Evolutionary conservation across 169 alveolate genomes (phyloP).

Genomic region (Plasmodium gaboni): DNA sequence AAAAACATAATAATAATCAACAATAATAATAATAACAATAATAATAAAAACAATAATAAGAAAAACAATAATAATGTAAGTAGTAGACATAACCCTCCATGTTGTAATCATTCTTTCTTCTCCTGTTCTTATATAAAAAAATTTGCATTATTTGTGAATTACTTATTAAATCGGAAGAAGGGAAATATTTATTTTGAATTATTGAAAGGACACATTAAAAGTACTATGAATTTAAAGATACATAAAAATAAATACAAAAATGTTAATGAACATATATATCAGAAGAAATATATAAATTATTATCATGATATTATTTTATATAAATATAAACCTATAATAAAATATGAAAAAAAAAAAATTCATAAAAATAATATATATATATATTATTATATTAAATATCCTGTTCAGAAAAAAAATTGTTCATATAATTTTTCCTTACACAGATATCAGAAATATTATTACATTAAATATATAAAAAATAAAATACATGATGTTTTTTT

Average conservation of each 20-base stretch:
- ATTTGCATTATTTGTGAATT: not conserved
- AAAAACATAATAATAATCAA: not conserved
- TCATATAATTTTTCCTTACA: constrained; percentile 25
- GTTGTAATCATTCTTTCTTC: not conserved
- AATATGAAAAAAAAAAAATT: not conserved
- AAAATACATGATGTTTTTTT: too few species aligned
- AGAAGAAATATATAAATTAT: too few species aligned
- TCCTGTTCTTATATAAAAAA: not conserved
- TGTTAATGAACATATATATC: not conserved
- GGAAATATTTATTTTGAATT: constrained; percentile 3
- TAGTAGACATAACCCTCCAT: not conserved
- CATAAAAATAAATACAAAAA: not conserved
- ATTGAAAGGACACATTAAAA: constrained; percentile 3
- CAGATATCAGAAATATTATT: not conserved
- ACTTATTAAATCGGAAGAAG: not conserved
- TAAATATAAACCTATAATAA: not conserved
- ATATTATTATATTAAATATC: too few species aligned
- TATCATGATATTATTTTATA: too few species aligned
- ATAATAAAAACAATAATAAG: not conserved
- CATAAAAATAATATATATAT: not conserved
- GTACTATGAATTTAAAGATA: not conserved
- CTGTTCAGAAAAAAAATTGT: not conserved
- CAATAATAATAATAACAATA: not conserved
- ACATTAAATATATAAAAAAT: too few species aligned
- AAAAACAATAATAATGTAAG: not conserved